Evolutionary conservation across 169 alveolate genomes (phyloP), one percentile per base, ranked within the genome.

Genomic region (Prorocentrum cordatum): DNA sequence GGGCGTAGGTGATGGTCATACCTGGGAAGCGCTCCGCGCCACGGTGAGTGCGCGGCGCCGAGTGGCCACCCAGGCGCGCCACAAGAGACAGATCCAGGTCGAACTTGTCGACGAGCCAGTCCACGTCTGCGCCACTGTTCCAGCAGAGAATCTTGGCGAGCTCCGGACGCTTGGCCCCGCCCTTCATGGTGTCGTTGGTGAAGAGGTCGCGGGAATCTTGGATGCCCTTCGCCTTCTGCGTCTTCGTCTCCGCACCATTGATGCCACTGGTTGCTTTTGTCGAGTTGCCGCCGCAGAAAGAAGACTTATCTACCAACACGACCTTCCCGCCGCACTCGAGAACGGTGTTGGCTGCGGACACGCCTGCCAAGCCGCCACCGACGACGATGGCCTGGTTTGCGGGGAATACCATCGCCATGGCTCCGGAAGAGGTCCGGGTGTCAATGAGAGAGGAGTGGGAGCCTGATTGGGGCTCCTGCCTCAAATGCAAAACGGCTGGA

Each of bases 241-340:
- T 20, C 24, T 66, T 79, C 24, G 93, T 35, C 26, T 62, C 36
- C 64, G 91, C 64, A 59, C 91, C 61, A 82, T 93, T 93, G 68
- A 93, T 93, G 24, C 94, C 94, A 75, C 77, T 71, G 50, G 91
- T 93, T 47, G 91, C 94, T 66, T 91, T 91, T 36, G 45, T 50
- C 5, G 93, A 84, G 82, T 92, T 92, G 66, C 94, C 94, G 20
- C 94, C 94, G 85, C 64, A 90, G n/a, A n/a, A n/a, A n/a, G n/a
- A n/a, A n/a, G n/a, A n/a, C n/a, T n/a, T n/a, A n/a, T n/a, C 89
- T 36, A 84, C 85, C 75, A 84, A 38, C 29, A 80, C 77, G 47
- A 84, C 92, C 10, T 84, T 64, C 39, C 92, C 92, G 20, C 92
- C 92, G 24, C 68, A 4, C 62, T 84, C 92, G 35, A 84, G 66